Conservation (phyloP, 768 basidiomycete genomes). For the Phylloporus sp. region DNA sequence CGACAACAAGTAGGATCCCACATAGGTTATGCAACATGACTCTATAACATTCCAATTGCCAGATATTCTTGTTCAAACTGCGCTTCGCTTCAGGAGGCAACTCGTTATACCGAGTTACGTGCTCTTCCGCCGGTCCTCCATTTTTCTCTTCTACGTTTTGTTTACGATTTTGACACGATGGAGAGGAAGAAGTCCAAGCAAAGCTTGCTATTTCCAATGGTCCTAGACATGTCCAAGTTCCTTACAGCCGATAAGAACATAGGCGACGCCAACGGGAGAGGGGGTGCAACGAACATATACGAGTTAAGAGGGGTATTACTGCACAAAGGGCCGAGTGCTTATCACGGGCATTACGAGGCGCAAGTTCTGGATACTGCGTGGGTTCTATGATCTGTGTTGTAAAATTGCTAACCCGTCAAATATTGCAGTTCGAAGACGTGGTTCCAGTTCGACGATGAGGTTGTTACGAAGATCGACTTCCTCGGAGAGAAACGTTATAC, state of each 20-base stretch:
- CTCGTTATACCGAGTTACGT: constrained; percentile 66
- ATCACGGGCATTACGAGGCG: constrained; percentile 87
- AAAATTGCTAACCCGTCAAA: constrained; percentile 3
- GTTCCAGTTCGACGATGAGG: constrained; percentile 93
- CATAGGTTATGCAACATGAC: not conserved
- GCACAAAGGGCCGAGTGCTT: constrained; percentile 90
- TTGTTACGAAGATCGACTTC: constrained; percentile 59
- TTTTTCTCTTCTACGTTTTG: constrained; percentile 90
- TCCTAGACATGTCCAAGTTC: constrained; percentile 70
- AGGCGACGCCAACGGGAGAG: constrained; percentile 12
- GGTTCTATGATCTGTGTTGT: constrained; percentile 19
- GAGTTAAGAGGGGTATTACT: constrained; percentile 81
- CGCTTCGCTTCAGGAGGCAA: constrained; percentile 69
- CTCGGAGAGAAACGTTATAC: constrained; percentile 44
- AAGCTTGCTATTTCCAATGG: constrained; percentile 68
- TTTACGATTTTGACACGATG: constrained; percentile 74
- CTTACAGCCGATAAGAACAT: constrained; percentile 33
- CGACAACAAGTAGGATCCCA: constrained; percentile 66
- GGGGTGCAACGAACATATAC: constrained; percentile 47
- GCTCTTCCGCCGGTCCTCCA: constrained; percentile 84
- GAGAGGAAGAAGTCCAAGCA: constrained; percentile 88
- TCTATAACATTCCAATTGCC: not conserved
- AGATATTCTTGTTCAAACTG: constrained; percentile 85
- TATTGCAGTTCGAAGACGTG: constrained; percentile 60
- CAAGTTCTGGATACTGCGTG: constrained; percentile 74